A percentile compares a stretch with the other conserved stretches of the same genome.
phyloP scores from a whole-genome alignment of 106 monocot species.

The Dendrobium officinale region DNA sequence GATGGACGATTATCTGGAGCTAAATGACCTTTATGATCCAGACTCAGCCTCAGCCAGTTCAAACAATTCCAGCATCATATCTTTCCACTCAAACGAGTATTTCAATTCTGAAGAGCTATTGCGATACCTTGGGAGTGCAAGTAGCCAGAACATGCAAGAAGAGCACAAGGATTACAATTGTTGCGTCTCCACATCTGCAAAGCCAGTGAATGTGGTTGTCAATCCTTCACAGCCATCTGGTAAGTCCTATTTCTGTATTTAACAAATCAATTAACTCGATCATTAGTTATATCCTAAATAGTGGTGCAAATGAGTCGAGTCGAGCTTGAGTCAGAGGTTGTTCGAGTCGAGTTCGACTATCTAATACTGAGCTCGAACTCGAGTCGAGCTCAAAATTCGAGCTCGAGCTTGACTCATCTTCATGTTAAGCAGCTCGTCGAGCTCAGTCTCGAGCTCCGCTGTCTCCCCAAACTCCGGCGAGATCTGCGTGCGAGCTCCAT shows the following conservation, averaged over 20 bases:
- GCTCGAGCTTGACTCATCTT: too few species aligned
- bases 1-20: slow-evolving; percentile 39
- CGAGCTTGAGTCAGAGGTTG: too few species aligned
- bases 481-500: too few species aligned
- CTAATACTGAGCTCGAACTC: too few species aligned
- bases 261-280: too few species aligned
- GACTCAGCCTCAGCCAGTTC: slow-evolving; percentile 37
- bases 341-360: too few species aligned
- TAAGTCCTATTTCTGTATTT: neutral
- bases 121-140: slow-evolving; percentile 22
- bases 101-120: slow-evolving; percentile 53
- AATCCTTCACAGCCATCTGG: neutral
- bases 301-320: too few species aligned
- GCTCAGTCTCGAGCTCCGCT: too few species aligned
- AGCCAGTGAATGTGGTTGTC: neutral
- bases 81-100: slow-evolving; percentile 29
- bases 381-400: too few species aligned
- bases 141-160: slow-evolving; percentile 4
- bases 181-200: neutral
- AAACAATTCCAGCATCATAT: slow-evolving; percentile 31
- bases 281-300: too few species aligned
- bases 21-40: slow-evolving; percentile 34
- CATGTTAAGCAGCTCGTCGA: too few species aligned
- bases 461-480: too few species aligned
- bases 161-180: slow-evolving; percentile 6